Conservation (phyloP, 192 early-diverging fungal genomes). For the Entophlyctis helioformis region DNA sequence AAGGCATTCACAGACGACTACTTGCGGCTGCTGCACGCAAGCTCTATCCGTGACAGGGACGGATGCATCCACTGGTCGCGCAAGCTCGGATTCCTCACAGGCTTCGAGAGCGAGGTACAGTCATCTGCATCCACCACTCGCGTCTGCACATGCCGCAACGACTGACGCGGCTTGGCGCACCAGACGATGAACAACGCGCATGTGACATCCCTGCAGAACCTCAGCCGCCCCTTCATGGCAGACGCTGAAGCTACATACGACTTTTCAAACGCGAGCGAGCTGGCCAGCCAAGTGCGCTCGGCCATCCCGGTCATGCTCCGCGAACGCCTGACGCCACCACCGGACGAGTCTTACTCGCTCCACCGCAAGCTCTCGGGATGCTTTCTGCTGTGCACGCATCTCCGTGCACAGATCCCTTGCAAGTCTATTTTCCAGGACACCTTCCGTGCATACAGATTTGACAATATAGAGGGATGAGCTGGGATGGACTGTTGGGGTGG, state of each 20-base stretch:
- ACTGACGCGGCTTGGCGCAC: neutral
- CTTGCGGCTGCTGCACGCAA: constrained; percentile 59
- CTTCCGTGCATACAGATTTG: too few relatives aligned
- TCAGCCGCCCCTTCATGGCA: constrained; percentile 73
- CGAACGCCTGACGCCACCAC: constrained; percentile 87
- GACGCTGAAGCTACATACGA: constrained; percentile 40
- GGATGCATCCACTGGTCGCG: constrained; percentile 62
- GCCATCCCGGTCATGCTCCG: constrained; percentile 92
- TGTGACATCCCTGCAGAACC: constrained; percentile 71
- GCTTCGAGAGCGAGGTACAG: constrained; percentile 66
- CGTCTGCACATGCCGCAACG: neutral
- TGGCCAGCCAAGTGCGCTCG: constrained; percentile 69
- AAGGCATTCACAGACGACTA: constrained; percentile 67
- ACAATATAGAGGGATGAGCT: too few relatives aligned
- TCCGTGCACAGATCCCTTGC: constrained; percentile 46
- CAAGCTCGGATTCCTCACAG: constrained; percentile 85
- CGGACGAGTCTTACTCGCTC: constrained; percentile 94
- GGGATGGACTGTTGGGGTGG: too few relatives aligned
- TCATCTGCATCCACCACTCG: neutral
- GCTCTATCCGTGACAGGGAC: constrained; percentile 58
- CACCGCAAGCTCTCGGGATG: constrained; percentile 90
- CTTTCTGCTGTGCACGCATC: constrained; percentile 79
- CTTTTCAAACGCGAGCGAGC: too few relatives aligned
- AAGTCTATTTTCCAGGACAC: constrained; percentile 18
- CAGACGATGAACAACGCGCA: constrained; percentile 78